Evolutionary conservation across 768 basidiomycete genomes (phyloP).

Genomic region (Phaeolepiota aurea): DNA sequence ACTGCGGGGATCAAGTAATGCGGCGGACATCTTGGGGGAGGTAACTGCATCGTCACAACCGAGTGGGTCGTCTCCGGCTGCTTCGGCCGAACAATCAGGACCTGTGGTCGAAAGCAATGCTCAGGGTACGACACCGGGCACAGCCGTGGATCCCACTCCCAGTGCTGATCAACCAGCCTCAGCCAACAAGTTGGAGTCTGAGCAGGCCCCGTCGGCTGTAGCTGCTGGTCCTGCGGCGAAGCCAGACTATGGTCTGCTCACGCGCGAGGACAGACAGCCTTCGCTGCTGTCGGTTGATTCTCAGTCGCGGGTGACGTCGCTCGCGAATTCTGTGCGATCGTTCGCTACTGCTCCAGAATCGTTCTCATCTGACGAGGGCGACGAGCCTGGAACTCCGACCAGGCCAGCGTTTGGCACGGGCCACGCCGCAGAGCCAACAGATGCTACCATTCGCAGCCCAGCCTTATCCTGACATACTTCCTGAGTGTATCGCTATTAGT

Average conservation of each 20-base stretch:
- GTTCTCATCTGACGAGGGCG: constrained; percentile 7
- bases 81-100: neutral
- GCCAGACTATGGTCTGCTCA: neutral
- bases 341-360: constrained; percentile 26
- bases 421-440: neutral
- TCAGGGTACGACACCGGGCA: neutral
- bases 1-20: constrained; percentile 16
- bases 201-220: neutral
- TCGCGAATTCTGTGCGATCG: constrained; percentile 15
- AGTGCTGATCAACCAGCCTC: neutral
- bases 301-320: constrained; percentile 15
- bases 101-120: neutral
- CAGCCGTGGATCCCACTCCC: too few species aligned
- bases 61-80: neutral
- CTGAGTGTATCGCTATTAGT: too few species aligned
- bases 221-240: neutral
- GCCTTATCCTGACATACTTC: too few species aligned
- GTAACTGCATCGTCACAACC: constrained; percentile 1
- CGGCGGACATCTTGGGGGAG: constrained; percentile 7
- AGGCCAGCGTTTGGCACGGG: neutral
- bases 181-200: neutral
- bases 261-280: constrained; percentile 1
- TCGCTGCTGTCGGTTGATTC: constrained; percentile 9
- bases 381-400: neutral
- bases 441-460: neutral